Percentiles rank a stretch among this genome's conserved stretches.
phyloP scores from a whole-genome alignment of 495 filamentous ascomycete genomes.

The Xylaria bambusicola region DNA sequence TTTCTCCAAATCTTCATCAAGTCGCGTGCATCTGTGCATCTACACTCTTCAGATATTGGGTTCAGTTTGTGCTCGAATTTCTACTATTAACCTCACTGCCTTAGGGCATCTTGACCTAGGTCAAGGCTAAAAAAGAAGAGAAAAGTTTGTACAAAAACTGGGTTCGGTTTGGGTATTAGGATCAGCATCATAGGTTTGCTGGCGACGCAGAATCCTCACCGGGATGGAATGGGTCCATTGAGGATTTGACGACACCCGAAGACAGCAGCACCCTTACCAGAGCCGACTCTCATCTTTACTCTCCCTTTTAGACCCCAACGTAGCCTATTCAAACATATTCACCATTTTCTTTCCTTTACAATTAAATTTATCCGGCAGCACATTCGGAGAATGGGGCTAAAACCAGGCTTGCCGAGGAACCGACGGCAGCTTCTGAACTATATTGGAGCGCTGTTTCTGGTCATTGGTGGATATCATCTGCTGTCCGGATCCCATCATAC shows the following conservation, averaged over 20 bases:
- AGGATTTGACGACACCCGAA: constrained; percentile 3
- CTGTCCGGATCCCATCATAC: background rate
- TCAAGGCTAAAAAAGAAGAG: background rate
- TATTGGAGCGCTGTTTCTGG: background rate
- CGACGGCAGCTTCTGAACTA: constrained; percentile 6
- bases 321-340: background rate
- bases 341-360: background rate
- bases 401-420: background rate
- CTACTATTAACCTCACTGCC: background rate
- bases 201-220: constrained; percentile 2
- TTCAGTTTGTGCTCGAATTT: no score
- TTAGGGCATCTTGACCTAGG: background rate
- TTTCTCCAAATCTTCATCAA: no score
- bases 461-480: background rate
- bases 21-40: background rate
- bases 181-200: constrained; percentile 12
- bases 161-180: constrained; percentile 8
- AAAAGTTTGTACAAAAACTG: no score
- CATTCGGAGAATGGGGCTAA: background rate
- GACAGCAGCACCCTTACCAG: background rate
- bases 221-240: background rate
- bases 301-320: background rate
- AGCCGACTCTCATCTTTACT: background rate
- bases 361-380: background rate
- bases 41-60: no score